Evolutionary conservation across 306 rosid species (phyloP).

Genomic region (Amphicarpaea edgeworthii): DNA sequence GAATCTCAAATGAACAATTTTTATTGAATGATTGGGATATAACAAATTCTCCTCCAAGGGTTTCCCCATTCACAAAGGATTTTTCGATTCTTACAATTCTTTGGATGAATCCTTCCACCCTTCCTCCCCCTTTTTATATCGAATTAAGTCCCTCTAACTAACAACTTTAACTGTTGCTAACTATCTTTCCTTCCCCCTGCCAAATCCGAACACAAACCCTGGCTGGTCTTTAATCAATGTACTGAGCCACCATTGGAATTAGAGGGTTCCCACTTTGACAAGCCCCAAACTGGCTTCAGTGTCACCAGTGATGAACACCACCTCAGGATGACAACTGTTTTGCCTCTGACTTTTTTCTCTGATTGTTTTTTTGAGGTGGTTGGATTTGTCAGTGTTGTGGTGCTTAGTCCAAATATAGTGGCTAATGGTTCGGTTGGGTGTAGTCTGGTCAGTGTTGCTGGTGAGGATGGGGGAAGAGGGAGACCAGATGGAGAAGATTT

Average conservation of each 20-base stretch:
- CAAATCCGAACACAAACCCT: not conserved
- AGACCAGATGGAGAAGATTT: not conserved
- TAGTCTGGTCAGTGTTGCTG: not conserved
- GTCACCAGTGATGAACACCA: not conserved
- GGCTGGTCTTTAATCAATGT: not conserved
- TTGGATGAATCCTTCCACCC: not conserved
- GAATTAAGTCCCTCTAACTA: not conserved
- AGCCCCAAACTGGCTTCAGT: not conserved
- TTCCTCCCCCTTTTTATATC: not conserved
- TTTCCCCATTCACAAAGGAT: not conserved
- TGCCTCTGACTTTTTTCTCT: not conserved
- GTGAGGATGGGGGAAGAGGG: not conserved
- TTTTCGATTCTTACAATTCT: not conserved
- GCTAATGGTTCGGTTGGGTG: not conserved
- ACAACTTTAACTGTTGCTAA: not conserved
- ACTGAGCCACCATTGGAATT: slow-evolving; percentile 19
- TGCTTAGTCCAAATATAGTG: not conserved
- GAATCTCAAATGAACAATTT: not conserved
- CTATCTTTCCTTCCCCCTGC: not conserved
- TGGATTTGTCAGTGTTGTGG: not conserved
- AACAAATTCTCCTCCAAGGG: not conserved
- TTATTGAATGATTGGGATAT: not conserved
- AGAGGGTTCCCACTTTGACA: not conserved
- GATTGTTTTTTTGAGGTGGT: not conserved
- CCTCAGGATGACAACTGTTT: not conserved